Evolutionary conservation across 2,329 filamentous ascomycete species (phyloP).

Genomic region (Whalleya microplaca): DNA sequence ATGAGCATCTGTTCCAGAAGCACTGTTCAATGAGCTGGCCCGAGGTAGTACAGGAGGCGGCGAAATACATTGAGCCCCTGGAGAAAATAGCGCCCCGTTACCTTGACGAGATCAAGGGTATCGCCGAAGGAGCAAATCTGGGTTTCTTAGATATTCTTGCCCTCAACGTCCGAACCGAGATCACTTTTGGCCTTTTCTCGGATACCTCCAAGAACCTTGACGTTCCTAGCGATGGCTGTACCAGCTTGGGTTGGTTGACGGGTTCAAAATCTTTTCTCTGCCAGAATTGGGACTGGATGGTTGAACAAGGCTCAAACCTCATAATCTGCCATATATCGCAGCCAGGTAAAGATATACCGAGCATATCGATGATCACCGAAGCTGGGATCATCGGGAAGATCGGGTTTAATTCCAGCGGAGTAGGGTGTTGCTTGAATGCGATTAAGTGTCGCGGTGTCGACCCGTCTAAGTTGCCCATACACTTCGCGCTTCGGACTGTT

Average conservation of each 20-base stretch:
- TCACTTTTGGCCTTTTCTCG: slow-evolving; percentile 58
- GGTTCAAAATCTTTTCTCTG: slow-evolving; percentile 43
- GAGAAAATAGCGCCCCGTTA: slow-evolving; percentile 41
- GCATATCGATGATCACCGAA: slow-evolving; percentile 61
- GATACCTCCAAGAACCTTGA: slow-evolving; percentile 16
- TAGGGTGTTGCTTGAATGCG: slow-evolving; percentile 65
- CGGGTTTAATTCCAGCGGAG: slow-evolving; percentile 61
- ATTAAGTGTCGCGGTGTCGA: slow-evolving; percentile 61
- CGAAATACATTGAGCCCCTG: slow-evolving; percentile 50
- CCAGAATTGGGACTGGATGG: slow-evolving; percentile 67
- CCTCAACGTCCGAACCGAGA: slow-evolving; percentile 61
- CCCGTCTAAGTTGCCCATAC: slow-evolving; percentile 57
- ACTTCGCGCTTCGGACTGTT: slow-evolving; percentile 59
- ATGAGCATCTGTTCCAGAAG: slow-evolving; percentile 39
- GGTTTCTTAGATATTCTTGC: slow-evolving; percentile 57
- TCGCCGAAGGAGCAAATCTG: slow-evolving; percentile 54
- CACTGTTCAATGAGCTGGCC: slow-evolving; percentile 40
- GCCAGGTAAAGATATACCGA: slow-evolving; percentile 42
- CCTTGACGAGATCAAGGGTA: slow-evolving; percentile 52
- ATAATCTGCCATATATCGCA: slow-evolving; percentile 51
- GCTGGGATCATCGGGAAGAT: slow-evolving; percentile 68
- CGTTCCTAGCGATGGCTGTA: slow-evolving; percentile 56
- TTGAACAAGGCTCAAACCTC: slow-evolving; percentile 52
- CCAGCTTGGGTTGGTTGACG: slow-evolving; percentile 51
- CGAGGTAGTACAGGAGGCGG: slow-evolving; percentile 40